Evolutionary conservation across 805 yeast genomes (phyloP).

Genomic region (Lachancea fermentati): DNA sequence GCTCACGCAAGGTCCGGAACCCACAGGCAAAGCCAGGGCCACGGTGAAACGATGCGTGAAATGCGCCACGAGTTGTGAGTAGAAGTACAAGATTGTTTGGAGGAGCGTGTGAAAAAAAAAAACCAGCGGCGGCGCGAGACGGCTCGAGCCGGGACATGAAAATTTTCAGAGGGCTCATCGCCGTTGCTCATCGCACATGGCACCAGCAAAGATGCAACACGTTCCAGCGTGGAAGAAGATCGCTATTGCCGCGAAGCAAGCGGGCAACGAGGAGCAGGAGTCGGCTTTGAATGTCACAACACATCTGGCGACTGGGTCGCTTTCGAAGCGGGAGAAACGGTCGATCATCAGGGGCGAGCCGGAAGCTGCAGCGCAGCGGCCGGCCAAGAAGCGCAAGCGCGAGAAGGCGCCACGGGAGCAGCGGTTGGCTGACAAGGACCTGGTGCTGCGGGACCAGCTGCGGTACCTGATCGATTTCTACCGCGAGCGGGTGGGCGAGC

Average conservation of each 20-base stretch:
- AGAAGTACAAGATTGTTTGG: neutral
- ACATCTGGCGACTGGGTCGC: slow-evolving; percentile 31
- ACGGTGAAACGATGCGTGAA: slow-evolving; percentile 1
- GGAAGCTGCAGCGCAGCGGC: slow-evolving; percentile 14
- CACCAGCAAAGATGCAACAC: no score
- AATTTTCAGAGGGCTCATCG: no score
- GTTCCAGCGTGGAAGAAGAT: slow-evolving; percentile 35
- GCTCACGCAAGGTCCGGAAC: slow-evolving; percentile 4
- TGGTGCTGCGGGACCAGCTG: slow-evolving; percentile 31
- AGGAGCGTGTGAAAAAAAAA: no score
- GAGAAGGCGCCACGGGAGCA: slow-evolving; percentile 28
- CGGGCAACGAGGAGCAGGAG: slow-evolving; percentile 12
- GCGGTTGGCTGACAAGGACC: slow-evolving; percentile 17
- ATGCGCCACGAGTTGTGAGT: neutral
- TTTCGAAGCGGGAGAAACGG: slow-evolving; percentile 29
- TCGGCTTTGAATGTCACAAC: slow-evolving; percentile 34
- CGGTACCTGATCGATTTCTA: slow-evolving; percentile 33
- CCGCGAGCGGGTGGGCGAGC: slow-evolving; percentile 18
- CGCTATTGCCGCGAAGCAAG: slow-evolving; percentile 16
- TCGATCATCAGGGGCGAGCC: slow-evolving; percentile 24
- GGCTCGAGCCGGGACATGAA: no score
- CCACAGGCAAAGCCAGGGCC: slow-evolving; percentile 2
- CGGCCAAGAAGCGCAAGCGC: slow-evolving; percentile 20
- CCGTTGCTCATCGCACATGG: no score
- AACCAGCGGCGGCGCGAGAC: no score